Percentiles rank a stretch among this genome's conserved stretches.
phyloP scores from a whole-genome alignment of 306 rosid species.

The Dryas alaskensis region DNA sequence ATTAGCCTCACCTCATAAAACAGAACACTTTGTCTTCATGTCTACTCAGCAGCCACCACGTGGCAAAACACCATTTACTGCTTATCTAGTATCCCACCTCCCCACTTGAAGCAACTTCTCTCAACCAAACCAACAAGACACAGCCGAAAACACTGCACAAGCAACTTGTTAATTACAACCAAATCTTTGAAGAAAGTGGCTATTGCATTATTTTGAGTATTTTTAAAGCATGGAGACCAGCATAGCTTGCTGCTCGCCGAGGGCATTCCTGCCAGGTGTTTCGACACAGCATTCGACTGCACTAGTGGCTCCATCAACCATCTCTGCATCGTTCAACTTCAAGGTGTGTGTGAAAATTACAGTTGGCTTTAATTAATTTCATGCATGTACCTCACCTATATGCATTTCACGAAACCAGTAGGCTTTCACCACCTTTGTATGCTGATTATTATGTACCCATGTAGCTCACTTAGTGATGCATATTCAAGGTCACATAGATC shows the following conservation, averaged over 20 bases:
- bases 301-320: constrained; percentile 43
- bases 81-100: constrained; percentile 53
- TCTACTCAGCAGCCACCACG: constrained; percentile 46
- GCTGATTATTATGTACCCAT: too few species aligned
- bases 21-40: constrained; percentile 30
- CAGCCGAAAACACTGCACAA: constrained; percentile 8
- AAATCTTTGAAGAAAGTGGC: constrained; percentile 9
- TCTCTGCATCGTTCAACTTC: constrained; percentile 60
- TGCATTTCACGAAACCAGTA: background rate
- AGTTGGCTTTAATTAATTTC: background rate
- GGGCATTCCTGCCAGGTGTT: constrained; percentile 51
- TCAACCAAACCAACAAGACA: background rate
- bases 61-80: constrained; percentile 38
- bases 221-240: constrained; percentile 62
- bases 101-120: constrained; percentile 6
- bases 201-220: background rate
- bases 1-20: constrained; percentile 33
- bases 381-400: background rate
- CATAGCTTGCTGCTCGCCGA: constrained; percentile 62
- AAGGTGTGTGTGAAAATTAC: constrained; percentile 37
- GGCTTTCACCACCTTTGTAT: too few species aligned
- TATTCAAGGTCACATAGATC: background rate
- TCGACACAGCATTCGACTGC: constrained; percentile 53
- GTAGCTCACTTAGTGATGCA: too few species aligned
- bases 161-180: constrained; percentile 16